Conservation (phyloP, 768 basidiomycete genomes). For the Nidularia sp. region DNA sequence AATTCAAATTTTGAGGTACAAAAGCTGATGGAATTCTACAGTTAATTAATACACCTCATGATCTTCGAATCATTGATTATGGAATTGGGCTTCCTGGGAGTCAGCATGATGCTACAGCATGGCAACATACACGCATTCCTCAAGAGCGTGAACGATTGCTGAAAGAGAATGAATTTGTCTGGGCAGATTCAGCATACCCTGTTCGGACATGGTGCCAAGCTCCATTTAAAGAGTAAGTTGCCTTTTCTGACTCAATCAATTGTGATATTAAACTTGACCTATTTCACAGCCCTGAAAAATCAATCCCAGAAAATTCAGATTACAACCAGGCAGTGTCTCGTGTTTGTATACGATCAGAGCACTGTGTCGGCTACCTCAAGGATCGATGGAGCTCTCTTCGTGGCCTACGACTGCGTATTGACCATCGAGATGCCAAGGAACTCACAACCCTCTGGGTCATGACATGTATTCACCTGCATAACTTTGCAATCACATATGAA, state of each 20-base stretch:
- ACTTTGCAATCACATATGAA: conserved; percentile 20
- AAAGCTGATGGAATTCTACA: background rate
- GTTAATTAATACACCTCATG: conserved; percentile 10
- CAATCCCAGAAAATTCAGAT: conserved; percentile 8
- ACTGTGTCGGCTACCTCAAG: conserved; percentile 23
- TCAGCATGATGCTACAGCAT: conserved; percentile 26
- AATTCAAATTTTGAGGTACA: background rate
- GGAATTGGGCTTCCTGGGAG: conserved; percentile 24
- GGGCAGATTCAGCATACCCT: conserved; percentile 27
- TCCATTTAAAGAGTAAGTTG: conserved; percentile 17
- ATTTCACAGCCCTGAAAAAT: conserved; percentile 15
- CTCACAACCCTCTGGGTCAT: conserved; percentile 20
- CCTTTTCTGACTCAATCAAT: background rate
- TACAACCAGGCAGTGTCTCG: conserved; percentile 19
- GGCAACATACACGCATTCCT: conserved; percentile 18
- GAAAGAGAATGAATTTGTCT: conserved; percentile 16
- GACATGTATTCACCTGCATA: conserved; percentile 24
- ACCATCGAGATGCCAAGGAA: conserved; percentile 6
- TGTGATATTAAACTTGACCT: background rate
- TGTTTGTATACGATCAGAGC: conserved; percentile 23
- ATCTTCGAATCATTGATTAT: conserved; percentile 22
- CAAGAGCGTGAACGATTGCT: conserved; percentile 13
- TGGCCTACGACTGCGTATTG: conserved; percentile 18
- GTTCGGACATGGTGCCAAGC: conserved; percentile 12
- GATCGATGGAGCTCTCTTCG: conserved; percentile 19